Base-by-base conservation (phyloP, 441 rosid species). In the Syzygium syzygioides region DNA sequence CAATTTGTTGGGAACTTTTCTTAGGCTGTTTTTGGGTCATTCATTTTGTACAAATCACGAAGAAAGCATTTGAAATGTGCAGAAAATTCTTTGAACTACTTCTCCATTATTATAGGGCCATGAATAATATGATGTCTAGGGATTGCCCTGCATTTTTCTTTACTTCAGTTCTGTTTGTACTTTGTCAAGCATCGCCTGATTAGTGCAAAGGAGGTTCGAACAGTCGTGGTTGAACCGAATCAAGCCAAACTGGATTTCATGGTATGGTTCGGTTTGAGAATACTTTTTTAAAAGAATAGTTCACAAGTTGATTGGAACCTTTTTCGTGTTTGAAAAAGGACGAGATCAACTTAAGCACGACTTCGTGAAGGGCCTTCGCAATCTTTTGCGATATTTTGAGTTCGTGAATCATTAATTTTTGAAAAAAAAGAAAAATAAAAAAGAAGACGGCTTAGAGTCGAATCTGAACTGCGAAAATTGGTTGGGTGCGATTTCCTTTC, bases 1-100 rank as follows among this genome's bases (percentile, higher is more conserved):
- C 93, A 90, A 90, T 90, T 92, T 84, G 84, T 86, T 86, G 95
- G 93, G 92, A 91, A 90, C 90, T 86, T 88, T 86, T 86, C 48
- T 90, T 92, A 92, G 94, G 93, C 92, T 90, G 88, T 89, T 87
- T 90, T 88, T 91, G 53, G 86, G 86, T 91, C 83, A 91, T 88
- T 93, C 90, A 89, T 93, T 93, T 85, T 93, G 94, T 93, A 93
- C 88, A 83, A 90, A 91, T 92, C 91, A 91, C 85, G 85, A 88
- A 41, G 52, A 62, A 89, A 90, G 91, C 96, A 93, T 89, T 93
- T 90, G 68, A 93, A 91, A 92, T 93, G 94, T 94, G 96, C 95
- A 92, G 95, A 90, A 91, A 91, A 90, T 90, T 93, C 91, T 89
- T 90, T 91, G 52, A 76, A 76, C 52, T 11, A 23, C 52, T 76